These are phyloP conservation scores for Monosporozyma aquatica DNA, from an alignment of 805 yeast species.

Conservation along the genomic window DNA sequence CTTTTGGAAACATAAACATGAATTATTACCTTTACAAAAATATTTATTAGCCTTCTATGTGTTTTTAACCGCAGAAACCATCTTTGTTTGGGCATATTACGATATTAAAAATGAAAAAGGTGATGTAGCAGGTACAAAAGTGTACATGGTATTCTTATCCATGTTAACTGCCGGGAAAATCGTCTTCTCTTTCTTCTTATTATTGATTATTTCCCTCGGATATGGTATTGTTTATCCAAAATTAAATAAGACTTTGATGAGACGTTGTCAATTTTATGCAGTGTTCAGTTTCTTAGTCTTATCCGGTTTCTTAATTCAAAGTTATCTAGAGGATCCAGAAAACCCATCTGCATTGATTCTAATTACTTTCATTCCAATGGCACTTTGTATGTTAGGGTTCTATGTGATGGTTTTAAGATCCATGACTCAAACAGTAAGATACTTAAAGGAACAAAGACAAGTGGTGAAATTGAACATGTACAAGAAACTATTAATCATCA, in stretches of 20 bases:
- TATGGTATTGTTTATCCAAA: slow-evolving; percentile 91
- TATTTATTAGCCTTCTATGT: slow-evolving; percentile 80
- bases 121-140: slow-evolving; percentile 47
- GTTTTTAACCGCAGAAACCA: slow-evolving; percentile 74
- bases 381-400: slow-evolving; percentile 58
- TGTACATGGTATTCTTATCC: slow-evolving; percentile 70
- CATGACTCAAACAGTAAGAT: slow-evolving; percentile 62
- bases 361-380: slow-evolving; percentile 60
- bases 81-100: slow-evolving; percentile 85
- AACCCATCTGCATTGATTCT: slow-evolving; percentile 43
- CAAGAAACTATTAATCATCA: slow-evolving; percentile 62
- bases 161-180: slow-evolving; percentile 71
- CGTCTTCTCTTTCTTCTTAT: slow-evolving; percentile 79
- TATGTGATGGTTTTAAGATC: slow-evolving; percentile 69
- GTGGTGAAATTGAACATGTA: slow-evolving; percentile 84
- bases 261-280: slow-evolving; percentile 54
- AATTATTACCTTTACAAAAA: slow-evolving; percentile 80
- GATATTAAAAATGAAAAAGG: slow-evolving; percentile 68
- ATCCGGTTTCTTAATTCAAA: slow-evolving; percentile 44
- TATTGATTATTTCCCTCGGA: slow-evolving; percentile 80
- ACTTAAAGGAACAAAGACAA: slow-evolving; percentile 78
- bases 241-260: slow-evolving; percentile 65
- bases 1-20: slow-evolving; percentile 76
- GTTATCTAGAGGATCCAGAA: slow-evolving; percentile 43
- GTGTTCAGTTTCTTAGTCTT: slow-evolving; percentile 47